Evolutionary conservation across 257 asterid genomes (phyloP).

Genomic region (Anisodus acutangulus): DNA sequence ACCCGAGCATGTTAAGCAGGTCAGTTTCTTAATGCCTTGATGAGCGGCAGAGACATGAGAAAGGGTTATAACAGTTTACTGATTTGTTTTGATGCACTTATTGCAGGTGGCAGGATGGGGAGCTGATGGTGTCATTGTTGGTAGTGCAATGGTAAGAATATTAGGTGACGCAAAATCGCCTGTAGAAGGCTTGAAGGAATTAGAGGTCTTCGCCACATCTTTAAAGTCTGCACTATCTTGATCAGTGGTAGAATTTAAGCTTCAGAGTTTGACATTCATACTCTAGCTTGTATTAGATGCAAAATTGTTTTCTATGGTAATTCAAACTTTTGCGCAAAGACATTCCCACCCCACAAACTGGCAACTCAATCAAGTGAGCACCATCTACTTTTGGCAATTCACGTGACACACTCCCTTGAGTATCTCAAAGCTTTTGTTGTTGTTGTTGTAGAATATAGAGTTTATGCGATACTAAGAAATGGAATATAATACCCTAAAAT

Average conservation of each 20-base stretch:
- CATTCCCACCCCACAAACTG: background rate
- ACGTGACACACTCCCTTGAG: too few relatives aligned
- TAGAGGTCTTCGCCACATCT: conserved; percentile 66
- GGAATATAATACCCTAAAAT: too few relatives aligned
- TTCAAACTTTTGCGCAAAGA: background rate
- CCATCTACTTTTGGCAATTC: too few relatives aligned
- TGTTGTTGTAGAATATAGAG: too few relatives aligned
- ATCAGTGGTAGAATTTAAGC: conserved; percentile 28
- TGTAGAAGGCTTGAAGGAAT: conserved; percentile 75
- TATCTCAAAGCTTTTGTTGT: too few relatives aligned
- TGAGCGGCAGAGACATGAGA: background rate
- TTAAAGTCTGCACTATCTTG: conserved; percentile 65
- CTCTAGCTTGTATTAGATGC: background rate
- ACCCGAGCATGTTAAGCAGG: conserved; percentile 90
- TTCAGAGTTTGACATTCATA: background rate
- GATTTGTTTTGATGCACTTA: background rate
- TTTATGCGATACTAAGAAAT: too few relatives aligned
- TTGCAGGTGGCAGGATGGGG: conserved; percentile 87
- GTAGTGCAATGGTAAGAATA: conserved; percentile 82
- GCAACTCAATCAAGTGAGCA: background rate
- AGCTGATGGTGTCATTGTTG: conserved; percentile 93
- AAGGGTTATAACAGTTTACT: background rate
- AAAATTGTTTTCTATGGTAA: background rate
- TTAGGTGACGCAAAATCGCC: conserved; percentile 84
- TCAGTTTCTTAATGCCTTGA: conserved; percentile 24